Base-by-base conservation (phyloP, 1,139 yeast genomes). In the Sugiyamaella castrensis region DNA sequence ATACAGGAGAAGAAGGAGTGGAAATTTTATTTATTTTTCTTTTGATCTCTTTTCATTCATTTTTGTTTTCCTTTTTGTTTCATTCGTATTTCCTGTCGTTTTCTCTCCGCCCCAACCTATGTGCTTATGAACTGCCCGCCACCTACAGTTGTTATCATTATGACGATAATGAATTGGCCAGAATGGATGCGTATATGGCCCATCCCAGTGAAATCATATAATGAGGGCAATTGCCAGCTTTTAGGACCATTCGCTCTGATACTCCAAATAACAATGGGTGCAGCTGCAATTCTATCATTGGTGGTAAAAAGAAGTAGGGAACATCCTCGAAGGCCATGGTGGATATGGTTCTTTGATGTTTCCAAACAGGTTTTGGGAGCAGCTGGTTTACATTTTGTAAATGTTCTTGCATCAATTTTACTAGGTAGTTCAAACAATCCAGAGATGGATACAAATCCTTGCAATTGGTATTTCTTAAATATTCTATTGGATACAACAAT, bases 321-420 rank as follows among this genome's bases (percentile, higher is more conserved):
- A 64, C 76, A 77, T 53, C 97, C 97, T 0, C 76, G 91, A 54
- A 73, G 98, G 56, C 88, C 95, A 8, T 82, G 96, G 88, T 76
- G 78, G 50, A 83, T 91, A 12, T 92, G 98, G 98, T 65, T 77
- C 16, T 91, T 81, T 63, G 98, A 92, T 64, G 95, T 92, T 1
- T 79, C 87, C 29, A 92, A 92, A 62, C 98, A 92, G 65, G 74
- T 91, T 2, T 71, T 87, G 26, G 98, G 98, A 0, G 88, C 98
- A 0, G 68, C 86, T 26, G 89, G 92, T 0, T 79, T 91, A 1
- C 98, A 92, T 63, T 71, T 84, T 10, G 71, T 91, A 60, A 92
- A 92, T 61, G 76, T 91, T n/a, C 66, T 80, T 16, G 71, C 87
- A 42, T 84, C 96, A 37, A 77, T 88, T 33, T 51, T 82, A 40